Evolutionary conservation across 1,139 yeast species (phyloP), one percentile per base, ranked within the genome.

Genomic region (Suhomyces bribrorum): DNA sequence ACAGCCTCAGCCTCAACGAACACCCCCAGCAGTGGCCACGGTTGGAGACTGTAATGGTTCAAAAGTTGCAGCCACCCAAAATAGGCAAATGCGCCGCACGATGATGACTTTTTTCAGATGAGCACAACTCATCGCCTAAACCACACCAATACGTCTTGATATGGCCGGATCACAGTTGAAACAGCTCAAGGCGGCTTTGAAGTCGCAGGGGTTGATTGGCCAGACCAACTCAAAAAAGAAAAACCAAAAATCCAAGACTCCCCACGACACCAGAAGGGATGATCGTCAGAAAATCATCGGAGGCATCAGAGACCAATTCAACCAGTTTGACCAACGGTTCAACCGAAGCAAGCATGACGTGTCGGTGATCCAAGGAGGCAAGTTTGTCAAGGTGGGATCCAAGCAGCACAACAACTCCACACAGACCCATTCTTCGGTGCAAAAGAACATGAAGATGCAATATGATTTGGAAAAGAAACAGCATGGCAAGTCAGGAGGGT

Each of bases 101-200:
- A 34, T 34, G 33, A 29, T 29, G 23, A 4, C 24, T 31, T 31
- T 31, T 31, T 8, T 13, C n/a, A 29, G 24, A 11, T n/a, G 22
- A 18, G 24, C 15, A 26, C 12, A 25, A 16, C 18, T 11, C 12
- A 15, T 8, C 26, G 12, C 8, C 32, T 7, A 29, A 16, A 5
- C 15, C 33, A 31, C 8, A 20, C 23, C 11, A 8, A 8, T 20
- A 20, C 23, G 11, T 3, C 23, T 37, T 32, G 29, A 15, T 23
- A 87, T 87, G 96, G 96, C 89, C 17, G 95, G 95, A 14, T 86
- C 96, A 14, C 97, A 89, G 67, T 71, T 89, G 47, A 89, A 88
- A 59, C 81, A 81, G 66, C 74, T 89, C 41, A 87, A 84, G 54
- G 90, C 81, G 37, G 81, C 89, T 5, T 69, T 89, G 41, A 83